Percentiles rank a stretch among this genome's conserved stretches.
phyloP scores from a whole-genome alignment of 139 green algal species.

The Chlorella sp. region DNA sequence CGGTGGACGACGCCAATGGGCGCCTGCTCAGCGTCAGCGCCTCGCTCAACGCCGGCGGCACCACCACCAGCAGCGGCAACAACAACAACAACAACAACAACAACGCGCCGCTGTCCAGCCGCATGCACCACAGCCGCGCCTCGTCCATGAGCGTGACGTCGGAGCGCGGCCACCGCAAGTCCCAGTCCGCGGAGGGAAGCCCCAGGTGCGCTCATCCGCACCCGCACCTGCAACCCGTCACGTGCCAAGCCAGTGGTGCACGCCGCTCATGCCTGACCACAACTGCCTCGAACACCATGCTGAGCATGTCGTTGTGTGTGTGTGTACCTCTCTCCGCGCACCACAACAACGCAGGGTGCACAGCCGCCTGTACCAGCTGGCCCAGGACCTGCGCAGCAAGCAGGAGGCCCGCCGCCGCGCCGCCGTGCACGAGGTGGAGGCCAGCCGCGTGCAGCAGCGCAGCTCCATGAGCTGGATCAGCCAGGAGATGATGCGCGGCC shows the following conservation, averaged over 20 bases:
- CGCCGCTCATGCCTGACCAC: too few relatives aligned
- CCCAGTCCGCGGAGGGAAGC: neutral
- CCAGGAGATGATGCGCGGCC: conserved; percentile 55
- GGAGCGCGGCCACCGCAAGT: conserved; percentile 2
- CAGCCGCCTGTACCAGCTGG: conserved; percentile 49
- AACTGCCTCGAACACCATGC: too few relatives aligned
- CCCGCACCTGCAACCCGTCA: too few relatives aligned
- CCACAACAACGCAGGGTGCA: conserved; percentile 20
- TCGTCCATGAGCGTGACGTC: neutral
- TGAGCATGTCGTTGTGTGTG: too few relatives aligned
- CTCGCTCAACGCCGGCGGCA: neutral
- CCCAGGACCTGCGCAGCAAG: conserved; percentile 32
- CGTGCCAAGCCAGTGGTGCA: too few relatives aligned
- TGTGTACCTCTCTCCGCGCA: too few relatives aligned
- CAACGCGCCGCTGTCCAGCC: conserved; percentile 1
- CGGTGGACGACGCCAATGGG: conserved; percentile 4
- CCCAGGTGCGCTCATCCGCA: conserved; percentile 13
- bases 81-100: too few relatives aligned
- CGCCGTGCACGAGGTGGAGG: neutral
- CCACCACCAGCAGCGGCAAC: too few relatives aligned
- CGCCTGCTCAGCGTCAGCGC: conserved; percentile 16
- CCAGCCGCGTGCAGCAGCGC: conserved; percentile 22
- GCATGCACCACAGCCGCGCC: neutral
- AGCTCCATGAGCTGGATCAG: conserved; percentile 56
- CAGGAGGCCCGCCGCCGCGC: conserved; percentile 36